phyloP scores from a whole-genome alignment of 257 asterid species.

The Lithospermum erythrorhizon region DNA sequence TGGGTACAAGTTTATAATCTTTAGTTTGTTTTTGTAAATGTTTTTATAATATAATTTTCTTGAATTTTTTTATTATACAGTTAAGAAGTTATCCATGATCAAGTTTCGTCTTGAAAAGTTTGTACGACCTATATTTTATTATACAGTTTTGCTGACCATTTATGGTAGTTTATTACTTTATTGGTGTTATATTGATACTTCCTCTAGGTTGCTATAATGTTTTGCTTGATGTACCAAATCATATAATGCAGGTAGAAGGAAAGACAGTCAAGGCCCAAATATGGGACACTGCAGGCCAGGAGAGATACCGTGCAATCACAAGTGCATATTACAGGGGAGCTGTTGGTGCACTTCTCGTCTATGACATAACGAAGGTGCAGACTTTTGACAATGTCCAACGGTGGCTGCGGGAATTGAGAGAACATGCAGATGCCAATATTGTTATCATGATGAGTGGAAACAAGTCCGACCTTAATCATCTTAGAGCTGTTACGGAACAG shows the following conservation, averaged over 20 bases:
- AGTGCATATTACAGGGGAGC: slow-evolving; percentile 87
- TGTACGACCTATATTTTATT: not conserved
- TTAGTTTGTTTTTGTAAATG: too few relatives aligned
- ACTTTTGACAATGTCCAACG: slow-evolving; percentile 72
- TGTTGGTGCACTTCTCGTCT: slow-evolving; percentile 75
- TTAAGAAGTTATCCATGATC: not conserved
- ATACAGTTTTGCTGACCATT: too few relatives aligned
- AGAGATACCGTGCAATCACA: slow-evolving; percentile 72
- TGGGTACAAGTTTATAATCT: too few relatives aligned
- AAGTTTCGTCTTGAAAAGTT: not conserved
- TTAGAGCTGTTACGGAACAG: slow-evolving; percentile 49
- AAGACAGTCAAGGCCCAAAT: slow-evolving; percentile 78
- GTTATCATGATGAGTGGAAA: slow-evolving; percentile 78
- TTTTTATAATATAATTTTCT: too few relatives aligned
- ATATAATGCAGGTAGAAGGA: slow-evolving; percentile 50
- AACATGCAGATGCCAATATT: slow-evolving; percentile 72
- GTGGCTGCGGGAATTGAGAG: slow-evolving; percentile 81
- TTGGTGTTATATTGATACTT: too few relatives aligned
- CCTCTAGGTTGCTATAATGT: too few relatives aligned
- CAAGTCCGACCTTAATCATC: slow-evolving; percentile 75
- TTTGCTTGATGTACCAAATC: not conserved
- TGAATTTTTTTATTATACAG: too few relatives aligned
- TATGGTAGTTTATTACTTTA: too few relatives aligned
- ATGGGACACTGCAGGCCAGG: slow-evolving; percentile 90
- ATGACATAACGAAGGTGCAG: slow-evolving; percentile 69